Conservation (phyloP, 768 basidiomycete species). For the Astraeus odoratus region DNA sequence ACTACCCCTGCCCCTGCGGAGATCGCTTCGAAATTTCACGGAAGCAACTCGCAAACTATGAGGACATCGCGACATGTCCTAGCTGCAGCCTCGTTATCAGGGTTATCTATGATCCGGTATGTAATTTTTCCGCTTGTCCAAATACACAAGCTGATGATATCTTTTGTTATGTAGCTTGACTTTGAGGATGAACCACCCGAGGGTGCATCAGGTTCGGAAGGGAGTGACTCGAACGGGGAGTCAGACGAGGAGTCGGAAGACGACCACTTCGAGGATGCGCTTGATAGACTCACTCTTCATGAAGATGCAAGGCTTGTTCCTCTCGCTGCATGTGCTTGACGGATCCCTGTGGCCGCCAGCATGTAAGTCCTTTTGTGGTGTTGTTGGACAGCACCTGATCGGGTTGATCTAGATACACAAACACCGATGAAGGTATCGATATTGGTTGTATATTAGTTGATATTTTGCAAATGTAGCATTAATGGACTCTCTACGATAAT, state of each 20-base stretch:
- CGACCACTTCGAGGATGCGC: conserved; percentile 54
- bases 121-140: conserved; percentile 24
- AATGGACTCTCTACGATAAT: no score
- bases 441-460: no score
- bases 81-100: conserved; percentile 92
- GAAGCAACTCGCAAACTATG: conserved; percentile 76
- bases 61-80: conserved; percentile 94
- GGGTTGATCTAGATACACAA: no score
- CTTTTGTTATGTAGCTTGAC: conserved; percentile 50
- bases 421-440: no score
- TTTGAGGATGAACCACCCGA: conserved; percentile 74
- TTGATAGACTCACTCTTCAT: conserved; percentile 47
- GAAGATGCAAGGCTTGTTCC: conserved; percentile 8
- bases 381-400: background rate
- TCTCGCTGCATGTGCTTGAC: conserved; percentile 15
- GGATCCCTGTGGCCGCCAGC: background rate
- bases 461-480: no score
- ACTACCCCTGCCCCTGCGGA: conserved; percentile 97
- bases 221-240: conserved; percentile 32
- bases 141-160: conserved; percentile 6
- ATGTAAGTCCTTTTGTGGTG: background rate
- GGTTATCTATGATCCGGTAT: conserved; percentile 90
- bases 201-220: conserved; percentile 28
- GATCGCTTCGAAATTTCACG: conserved; percentile 95
- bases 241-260: conserved; percentile 33